phyloP scores from a whole-genome alignment of 2,329 filamentous ascomycete genomes.

The Talaromyces sp. region DNA sequence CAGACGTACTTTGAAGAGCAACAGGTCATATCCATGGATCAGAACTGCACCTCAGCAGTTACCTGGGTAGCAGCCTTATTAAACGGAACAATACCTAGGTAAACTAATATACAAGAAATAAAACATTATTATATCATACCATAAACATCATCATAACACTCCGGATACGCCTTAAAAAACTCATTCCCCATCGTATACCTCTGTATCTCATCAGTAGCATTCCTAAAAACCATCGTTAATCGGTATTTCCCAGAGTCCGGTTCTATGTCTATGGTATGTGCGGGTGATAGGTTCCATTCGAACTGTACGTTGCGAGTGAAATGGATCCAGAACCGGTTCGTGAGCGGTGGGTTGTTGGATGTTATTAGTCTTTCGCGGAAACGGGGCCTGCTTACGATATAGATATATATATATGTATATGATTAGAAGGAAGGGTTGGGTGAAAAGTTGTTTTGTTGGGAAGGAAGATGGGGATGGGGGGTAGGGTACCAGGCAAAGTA shows the following conservation, averaged over 20 bases:
- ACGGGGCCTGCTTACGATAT: slow-evolving; percentile 4
- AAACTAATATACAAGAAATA: neutral
- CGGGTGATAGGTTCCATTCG: neutral
- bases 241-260: neutral
- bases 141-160: slow-evolving; percentile 3
- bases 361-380: slow-evolving; percentile 6
- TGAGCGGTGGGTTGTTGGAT: neutral
- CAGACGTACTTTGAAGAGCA: too few relatives aligned
- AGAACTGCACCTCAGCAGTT: too few relatives aligned
- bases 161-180: slow-evolving; percentile 4
- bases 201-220: neutral
- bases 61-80: too few relatives aligned
- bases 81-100: too few relatives aligned
- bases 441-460: neutral
- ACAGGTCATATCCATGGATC: too few relatives aligned
- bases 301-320: slow-evolving; percentile 6
- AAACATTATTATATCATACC: neutral
- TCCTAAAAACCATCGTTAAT: neutral
- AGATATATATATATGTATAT: neutral
- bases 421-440: neutral
- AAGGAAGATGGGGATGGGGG: neutral
- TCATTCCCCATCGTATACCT: slow-evolving; percentile 4
- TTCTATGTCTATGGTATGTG: slow-evolving; percentile 1
- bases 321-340: slow-evolving; percentile 3
- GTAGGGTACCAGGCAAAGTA: slow-evolving; percentile 11